Base-by-base conservation (phyloP, 768 basidiomycete species). In the Lentinula edodes region DNA sequence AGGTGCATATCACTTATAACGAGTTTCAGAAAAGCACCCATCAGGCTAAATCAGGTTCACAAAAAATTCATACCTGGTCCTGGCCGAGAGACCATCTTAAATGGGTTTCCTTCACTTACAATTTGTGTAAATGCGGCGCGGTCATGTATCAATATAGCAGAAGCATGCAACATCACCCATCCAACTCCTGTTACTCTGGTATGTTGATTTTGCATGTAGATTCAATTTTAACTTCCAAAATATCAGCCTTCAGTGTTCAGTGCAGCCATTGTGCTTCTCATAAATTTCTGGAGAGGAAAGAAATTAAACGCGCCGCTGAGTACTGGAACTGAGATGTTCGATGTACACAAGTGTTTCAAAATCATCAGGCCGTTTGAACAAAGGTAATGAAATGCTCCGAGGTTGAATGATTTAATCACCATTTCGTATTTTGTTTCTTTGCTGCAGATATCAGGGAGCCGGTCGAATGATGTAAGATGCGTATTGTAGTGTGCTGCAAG, bases 71-170 rank as follows among this genome's bases (percentile, higher is more conserved):
- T 83, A 68, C 66, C 61, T 63, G 23, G 51, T 60, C 18, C 73
- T 7, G 51, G 43, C 38, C 45, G 43, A 38, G 42, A 38, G 20
- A 13, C 61, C 4, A 23, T 52, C 20, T 28, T 74, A 72, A 2
- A 68, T 83, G 85, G 0, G 85, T 88, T 61, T 86, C 85, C 70
- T 79, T 82, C 45, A 86, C 85, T 50, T 77, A 85, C 5, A 82
- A 52, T 60, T 18, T 60, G 50, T 41, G 38, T 51, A 18, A 60
- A 60, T 43, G 39, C 59, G 5, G 59, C 87, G 1, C 75, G 87
- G 13, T 84, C 84, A 0, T 81, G 78, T 48, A 76, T 77, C 18
- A 83, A 84, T 59, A 75, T 89, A 34, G 66, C 83, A 52, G 84
- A 86, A 41, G 23, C 28, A 15, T 32, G 18, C 38, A 43, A 41